Evolutionary conservation across 192 early-diverging fungal genomes (phyloP).

Genomic region (Endogone sp.): DNA sequence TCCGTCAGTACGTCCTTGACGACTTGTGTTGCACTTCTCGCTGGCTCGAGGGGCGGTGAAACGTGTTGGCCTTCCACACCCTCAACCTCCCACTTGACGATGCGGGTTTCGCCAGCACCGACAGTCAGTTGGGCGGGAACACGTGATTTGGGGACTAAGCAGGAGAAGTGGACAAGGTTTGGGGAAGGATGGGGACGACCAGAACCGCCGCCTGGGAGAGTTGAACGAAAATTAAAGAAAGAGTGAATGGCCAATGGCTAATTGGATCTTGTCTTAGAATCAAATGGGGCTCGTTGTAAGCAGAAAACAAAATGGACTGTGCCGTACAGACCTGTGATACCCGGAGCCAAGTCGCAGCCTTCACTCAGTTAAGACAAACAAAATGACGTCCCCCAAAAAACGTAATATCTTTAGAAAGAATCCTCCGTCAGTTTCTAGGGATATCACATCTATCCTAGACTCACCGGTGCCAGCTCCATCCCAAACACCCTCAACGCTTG

Average conservation of each 20-base stretch:
- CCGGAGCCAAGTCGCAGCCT: conserved; percentile 54
- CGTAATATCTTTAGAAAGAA: conserved; percentile 15
- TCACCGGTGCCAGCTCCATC: conserved; percentile 56
- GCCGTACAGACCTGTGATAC: conserved; percentile 51
- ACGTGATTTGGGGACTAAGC: conserved; percentile 43
- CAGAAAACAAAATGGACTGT: no score
- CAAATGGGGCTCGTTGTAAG: no score
- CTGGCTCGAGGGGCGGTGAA: not conserved
- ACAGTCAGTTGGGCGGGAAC: conserved; percentile 36
- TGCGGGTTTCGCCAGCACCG: conserved; percentile 19
- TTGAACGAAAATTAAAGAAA: not conserved
- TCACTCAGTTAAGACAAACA: no score
- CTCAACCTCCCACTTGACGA: conserved; percentile 15
- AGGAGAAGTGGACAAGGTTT: conserved; percentile 58
- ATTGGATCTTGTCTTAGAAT: no score
- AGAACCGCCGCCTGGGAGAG: conserved; percentile 37
- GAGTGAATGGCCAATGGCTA: not conserved
- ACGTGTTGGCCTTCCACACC: not conserved
- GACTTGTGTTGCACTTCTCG: not conserved
- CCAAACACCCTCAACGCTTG: no score
- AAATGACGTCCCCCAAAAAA: conserved; percentile 41
- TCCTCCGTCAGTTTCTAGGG: no score
- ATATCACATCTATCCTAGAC: conserved; percentile 48
- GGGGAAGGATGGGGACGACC: conserved; percentile 53
- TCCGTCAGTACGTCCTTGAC: conserved; percentile 26